These are phyloP conservation scores for Lachancea dasiensis DNA, from an alignment of 805 yeast genomes.

Conservation along the genomic window DNA sequence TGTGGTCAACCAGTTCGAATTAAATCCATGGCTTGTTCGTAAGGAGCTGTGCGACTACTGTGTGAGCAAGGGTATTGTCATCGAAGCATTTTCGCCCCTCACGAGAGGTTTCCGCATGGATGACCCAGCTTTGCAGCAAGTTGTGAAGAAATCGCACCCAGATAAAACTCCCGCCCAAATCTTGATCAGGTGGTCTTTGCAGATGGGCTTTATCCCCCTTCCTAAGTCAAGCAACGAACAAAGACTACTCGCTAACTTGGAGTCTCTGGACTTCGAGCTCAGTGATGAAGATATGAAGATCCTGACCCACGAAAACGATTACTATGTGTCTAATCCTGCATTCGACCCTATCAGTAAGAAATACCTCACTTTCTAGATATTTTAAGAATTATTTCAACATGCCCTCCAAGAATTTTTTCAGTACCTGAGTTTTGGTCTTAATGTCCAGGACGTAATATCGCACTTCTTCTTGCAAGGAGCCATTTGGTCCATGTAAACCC, in stretches of 20 bases:
- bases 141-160: constrained; percentile 50
- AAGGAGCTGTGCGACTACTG: constrained; percentile 50
- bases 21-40: constrained; percentile 79
- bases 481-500: constrained; percentile 10
- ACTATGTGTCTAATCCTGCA: constrained; percentile 1
- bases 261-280: constrained; percentile 25
- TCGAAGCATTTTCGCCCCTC: constrained; percentile 70
- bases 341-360: constrained; percentile 8
- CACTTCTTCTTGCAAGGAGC: constrained; percentile 9
- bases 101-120: constrained; percentile 39
- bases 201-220: constrained; percentile 61
- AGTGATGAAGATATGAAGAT: constrained; percentile 7
- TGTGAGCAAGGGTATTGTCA: constrained; percentile 46
- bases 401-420: constrained; percentile 8
- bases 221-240: constrained; percentile 63
- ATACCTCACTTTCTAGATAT: not conserved
- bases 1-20: constrained; percentile 73
- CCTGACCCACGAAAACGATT: constrained; percentile 5
- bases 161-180: constrained; percentile 54
- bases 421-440: constrained; percentile 19
- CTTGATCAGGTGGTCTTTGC: constrained; percentile 70
- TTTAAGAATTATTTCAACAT: no score
- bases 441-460: constrained; percentile 26
- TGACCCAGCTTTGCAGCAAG: constrained; percentile 41
- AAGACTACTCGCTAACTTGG: constrained; percentile 53